Percentiles rank a stretch among this genome's conserved stretches.
These are phyloP conservation scores for Leccinum truebloodii DNA, from an alignment of 768 basidiomycete species.

Conservation along the genomic window DNA sequence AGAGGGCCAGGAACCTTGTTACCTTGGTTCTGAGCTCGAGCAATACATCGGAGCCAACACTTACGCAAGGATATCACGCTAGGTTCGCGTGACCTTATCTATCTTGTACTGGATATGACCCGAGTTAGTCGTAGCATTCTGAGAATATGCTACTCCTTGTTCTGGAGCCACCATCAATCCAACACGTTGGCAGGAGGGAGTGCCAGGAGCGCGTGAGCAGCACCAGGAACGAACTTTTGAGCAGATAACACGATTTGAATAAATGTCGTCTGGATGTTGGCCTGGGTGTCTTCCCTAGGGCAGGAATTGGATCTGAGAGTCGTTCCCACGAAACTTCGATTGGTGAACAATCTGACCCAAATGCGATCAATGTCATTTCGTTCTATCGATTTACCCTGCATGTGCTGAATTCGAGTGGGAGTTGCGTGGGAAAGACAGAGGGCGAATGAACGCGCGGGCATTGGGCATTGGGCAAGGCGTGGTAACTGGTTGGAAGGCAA, in stretches of 20 bases:
- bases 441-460: too few relatives aligned
- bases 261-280: neutral
- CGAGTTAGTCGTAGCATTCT: neutral
- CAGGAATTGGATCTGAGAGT: neutral
- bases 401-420: too few relatives aligned
- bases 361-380: too few relatives aligned
- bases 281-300: neutral
- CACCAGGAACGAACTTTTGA: neutral
- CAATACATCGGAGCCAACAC: neutral
- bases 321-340: neutral
- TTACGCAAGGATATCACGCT: neutral
- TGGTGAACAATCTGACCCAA: too few relatives aligned
- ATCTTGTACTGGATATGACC: neutral
- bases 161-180: neutral
- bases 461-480: too few relatives aligned
- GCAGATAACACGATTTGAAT: neutral
- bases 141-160: neutral
- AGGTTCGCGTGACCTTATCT: neutral
- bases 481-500: too few relatives aligned
- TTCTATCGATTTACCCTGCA: too few relatives aligned
- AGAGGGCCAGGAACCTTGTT: neutral
- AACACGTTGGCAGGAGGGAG: neutral
- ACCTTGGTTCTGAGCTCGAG: neutral
- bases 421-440: too few relatives aligned
- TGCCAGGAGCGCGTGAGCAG: neutral